Evolutionary conservation across 805 yeast species (phyloP).

Genomic region (Ogataea dorogensis): DNA sequence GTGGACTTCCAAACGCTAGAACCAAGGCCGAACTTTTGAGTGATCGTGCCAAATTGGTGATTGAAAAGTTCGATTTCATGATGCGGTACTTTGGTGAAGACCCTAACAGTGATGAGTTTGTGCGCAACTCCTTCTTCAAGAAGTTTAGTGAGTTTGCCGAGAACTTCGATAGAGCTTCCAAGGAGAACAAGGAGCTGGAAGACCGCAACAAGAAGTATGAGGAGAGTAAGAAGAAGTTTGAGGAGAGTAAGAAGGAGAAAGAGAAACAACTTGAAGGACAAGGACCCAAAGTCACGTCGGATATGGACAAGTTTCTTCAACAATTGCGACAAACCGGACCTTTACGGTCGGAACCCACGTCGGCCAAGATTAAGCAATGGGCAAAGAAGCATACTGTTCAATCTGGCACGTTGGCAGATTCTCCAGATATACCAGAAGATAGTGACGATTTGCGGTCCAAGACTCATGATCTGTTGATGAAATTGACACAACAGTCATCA

Average conservation of each 20-base stretch:
- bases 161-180: conserved; percentile 77
- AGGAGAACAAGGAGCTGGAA: conserved; percentile 76
- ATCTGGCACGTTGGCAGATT: conserved; percentile 31
- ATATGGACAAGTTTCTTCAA: conserved; percentile 85
- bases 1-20: conserved; percentile 73
- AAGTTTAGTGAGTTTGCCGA: conserved; percentile 77
- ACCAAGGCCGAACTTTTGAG: conserved; percentile 63
- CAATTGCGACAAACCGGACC: conserved; percentile 86
- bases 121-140: conserved; percentile 68
- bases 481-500: conserved; percentile 21
- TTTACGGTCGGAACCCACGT: conserved; percentile 67
- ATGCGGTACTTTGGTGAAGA: conserved; percentile 94
- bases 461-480: conserved; percentile 30
- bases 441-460: conserved; percentile 24
- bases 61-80: conserved; percentile 63
- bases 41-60: conserved; percentile 60
- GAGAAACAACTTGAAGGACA: conserved; percentile 46
- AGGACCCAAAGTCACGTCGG: conserved; percentile 33
- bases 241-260: conserved; percentile 37
- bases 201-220: conserved; percentile 79
- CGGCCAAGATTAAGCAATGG: conserved; percentile 78
- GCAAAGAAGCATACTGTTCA: conserved; percentile 53
- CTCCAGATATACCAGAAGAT: conserved; percentile 8
- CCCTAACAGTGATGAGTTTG: conserved; percentile 55
- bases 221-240: conserved; percentile 64